Base-by-base conservation (phyloP, 2,329 filamentous ascomycete genomes). In the Aspergillus sp. region DNA sequence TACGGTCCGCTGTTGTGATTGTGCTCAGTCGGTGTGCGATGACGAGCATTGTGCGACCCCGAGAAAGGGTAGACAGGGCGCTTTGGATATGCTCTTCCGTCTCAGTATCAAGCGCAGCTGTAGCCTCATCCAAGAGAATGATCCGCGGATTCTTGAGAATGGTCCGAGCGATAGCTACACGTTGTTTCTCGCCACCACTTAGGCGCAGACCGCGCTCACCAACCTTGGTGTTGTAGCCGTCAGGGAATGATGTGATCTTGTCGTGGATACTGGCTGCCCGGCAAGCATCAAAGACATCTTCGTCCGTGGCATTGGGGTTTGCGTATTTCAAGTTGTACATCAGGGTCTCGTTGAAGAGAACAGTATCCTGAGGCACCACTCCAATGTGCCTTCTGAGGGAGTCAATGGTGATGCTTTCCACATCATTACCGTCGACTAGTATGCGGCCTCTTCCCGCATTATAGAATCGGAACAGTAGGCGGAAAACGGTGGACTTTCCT, bases 301-400 rank as follows among this genome's bases (percentile, higher is more conserved):
- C 90, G 62, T 96, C 89, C 0, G 90, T 91, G 11, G 90, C 92
- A 30, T 85, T 77, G 48, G 91, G 91, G 66, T 94, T 94, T 62
- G 93, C 93, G 74, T 97, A 97, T 74, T 89, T 90, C 64, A 97
- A 82, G 73, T 97, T 97, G 80, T 96, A 97, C 92, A 97, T 95
- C 65, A 97, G 81, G 1, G 91, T 90, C 76, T 97, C 93, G 75
- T 97, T 97, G 84, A 97, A 97, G 49, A 97, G 83, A 6, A 96
- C 91, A 4, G 94, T 97, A 71, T 99, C 95, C 76, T 99, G 95
- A 1, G 95, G 95, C 7, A 99, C 95, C 48, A 99, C 94, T 25
- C 95, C 95, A 71, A 99, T 97, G 74, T 93, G 90, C 62, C 87
- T 86, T 68, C 95, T 88, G 59, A 99, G 84, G n/a, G 93, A 97